Evolutionary conservation across 202 grass and related monocot species (phyloP), one percentile per base, ranked within the genome.

Genomic region (Digitaria exilis): DNA sequence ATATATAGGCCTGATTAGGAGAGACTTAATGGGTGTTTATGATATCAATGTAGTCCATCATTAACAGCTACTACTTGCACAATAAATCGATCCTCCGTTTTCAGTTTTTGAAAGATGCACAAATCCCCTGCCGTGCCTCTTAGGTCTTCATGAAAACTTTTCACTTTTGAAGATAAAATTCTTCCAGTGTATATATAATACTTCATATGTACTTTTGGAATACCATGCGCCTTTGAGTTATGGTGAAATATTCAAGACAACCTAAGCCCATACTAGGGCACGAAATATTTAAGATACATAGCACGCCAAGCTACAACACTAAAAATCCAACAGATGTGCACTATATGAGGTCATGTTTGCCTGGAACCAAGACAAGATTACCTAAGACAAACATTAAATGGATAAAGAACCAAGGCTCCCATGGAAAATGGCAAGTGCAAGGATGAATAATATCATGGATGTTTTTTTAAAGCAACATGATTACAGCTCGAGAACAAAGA

Each of bases 341-440:
- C 26, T 59, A 66, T 74, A 58, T 48, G 15, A 66, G 68, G 66
- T 22, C 39, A 44, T 73, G 69, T 60, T 46, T 46, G 46, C 59
- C 57, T 74, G 25, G 45, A 54, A 7, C 64, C 49, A 24, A 30
- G 75, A 51, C 76, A 12, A 37, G 41, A 11, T 54, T 2, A 30
- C 42, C 58, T 61, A 60, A 78, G 25, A 1, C 61, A 84, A 48
- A 61, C 67, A 48, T 68, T 35, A 77, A 49, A 59, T 69, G 39
- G 50, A 55, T 35, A 15, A 22, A 58, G 4, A 58, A 58, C 22
- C 9, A 58, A 58, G 10, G 22, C 25, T 58, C 10, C 3, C 55
- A 58, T 58, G 10, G 10, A 58, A 58, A 26, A 26, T 24, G 4
- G 55, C 22, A 13, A 58, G 16, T 11, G 3, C 22, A 58, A 58